Evolutionary conservation across 2,329 filamentous ascomycete genomes (phyloP), one percentile per base, ranked within the genome.

Genomic region (Thielaviopsis populi): DNA sequence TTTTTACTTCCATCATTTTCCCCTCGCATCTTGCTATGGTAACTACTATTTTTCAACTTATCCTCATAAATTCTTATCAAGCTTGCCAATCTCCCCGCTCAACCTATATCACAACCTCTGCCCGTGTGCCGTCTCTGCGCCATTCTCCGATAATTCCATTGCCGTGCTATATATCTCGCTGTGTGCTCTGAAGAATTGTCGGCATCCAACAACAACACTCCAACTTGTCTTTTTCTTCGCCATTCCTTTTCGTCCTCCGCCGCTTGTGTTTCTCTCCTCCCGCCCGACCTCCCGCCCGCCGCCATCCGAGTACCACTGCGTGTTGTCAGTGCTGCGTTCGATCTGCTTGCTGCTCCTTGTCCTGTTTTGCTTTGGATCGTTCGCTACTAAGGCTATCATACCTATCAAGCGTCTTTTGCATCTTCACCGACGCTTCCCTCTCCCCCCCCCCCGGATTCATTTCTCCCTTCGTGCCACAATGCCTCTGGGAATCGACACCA

Each of bases 401-500:
- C 13, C 11, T 11, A 24, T 15, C 46, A 24, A 27, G 22, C 19
- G 46, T 22, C 46, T 50, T 15, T 6, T 50, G 22, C 46, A 4
- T 50, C 24, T 50, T 22, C 3, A 50, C 22, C 24, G 24, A 50
- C 11, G 11, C 43, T 7, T 19, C 43, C n/a, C 17, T 10, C 43
- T 5, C n/a, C 43, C 46, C 6, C 24, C 50, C 13, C 17, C 42
- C n/a, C 42, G 15, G 4, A 46, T 7, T 8, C 42, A 19, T 15
- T n/a, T 37, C 53, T 37, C 4, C n/a, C 10, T n/a, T 33, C 27
- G 46, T 56, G 53, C 8, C 61, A 65, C 62, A 60, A 67, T 66
- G 61, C 59, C 70, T 66, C 74, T 77, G 74, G 75, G 77, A 67
- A 91, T 96, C 71, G 92, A 97, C 76, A 83, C 83, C 69, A 86